Conservation (phyloP, 129 eudicot genomes). For the Ambrosia trifida region DNA sequence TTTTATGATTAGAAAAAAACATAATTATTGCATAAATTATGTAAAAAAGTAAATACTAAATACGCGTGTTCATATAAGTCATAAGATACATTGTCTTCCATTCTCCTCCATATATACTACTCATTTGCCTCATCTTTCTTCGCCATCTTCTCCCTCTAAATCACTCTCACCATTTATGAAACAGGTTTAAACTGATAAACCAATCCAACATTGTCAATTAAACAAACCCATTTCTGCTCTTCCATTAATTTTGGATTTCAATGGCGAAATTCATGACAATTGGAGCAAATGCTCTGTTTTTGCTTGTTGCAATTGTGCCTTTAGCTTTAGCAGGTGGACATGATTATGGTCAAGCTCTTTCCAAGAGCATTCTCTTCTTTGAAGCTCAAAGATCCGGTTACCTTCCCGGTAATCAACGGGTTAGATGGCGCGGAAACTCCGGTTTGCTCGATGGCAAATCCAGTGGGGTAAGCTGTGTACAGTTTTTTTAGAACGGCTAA, state of each 20-base stretch:
- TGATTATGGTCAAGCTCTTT: conserved; percentile 78
- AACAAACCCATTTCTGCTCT: conserved; percentile 33
- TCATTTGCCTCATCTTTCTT: conserved; percentile 45
- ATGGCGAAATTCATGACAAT: conserved; percentile 50
- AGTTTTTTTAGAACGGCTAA: neutral
- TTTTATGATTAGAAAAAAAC: neutral
- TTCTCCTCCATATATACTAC: conserved; percentile 57
- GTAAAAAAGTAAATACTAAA: conserved; percentile 19
- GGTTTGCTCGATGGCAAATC: conserved; percentile 84
- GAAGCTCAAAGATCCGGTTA: conserved; percentile 99
- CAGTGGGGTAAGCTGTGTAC: conserved; percentile 55
- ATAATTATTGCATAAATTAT: conserved; percentile 9
- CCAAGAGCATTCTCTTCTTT: conserved; percentile 78
- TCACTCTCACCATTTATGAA: conserved; percentile 25
- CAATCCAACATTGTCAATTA: conserved; percentile 41
- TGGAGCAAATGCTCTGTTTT: conserved; percentile 49
- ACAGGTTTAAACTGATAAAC: conserved; percentile 60
- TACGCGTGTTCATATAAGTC: conserved; percentile 11
- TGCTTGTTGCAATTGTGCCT: conserved; percentile 45
- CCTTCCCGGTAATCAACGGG: conserved; percentile 72
- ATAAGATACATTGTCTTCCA: conserved; percentile 42
- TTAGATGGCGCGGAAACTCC: conserved; percentile 85
- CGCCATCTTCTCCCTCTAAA: conserved; percentile 33
- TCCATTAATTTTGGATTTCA: neutral
- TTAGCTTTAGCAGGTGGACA: conserved; percentile 58